A percentile compares a stretch with the other conserved stretches of the same genome.
These are phyloP conservation scores for Yarrowia porcina DNA, from an alignment of 805 yeast species.

Conservation along the genomic window DNA sequence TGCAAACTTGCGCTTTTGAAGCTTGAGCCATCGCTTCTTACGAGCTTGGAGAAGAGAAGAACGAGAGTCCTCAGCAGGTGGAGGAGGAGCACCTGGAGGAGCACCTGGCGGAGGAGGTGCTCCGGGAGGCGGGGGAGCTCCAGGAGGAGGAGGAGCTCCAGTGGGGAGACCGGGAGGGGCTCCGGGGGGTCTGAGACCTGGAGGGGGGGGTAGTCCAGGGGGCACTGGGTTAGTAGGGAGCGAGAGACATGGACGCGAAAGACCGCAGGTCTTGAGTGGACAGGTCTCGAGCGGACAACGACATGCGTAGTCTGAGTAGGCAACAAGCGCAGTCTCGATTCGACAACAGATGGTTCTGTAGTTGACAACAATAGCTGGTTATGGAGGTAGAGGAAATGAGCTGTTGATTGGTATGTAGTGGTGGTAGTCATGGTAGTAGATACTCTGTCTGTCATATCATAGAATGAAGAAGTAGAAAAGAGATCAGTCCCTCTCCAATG, in stretches of 20 bases:
- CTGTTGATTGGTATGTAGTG: no score
- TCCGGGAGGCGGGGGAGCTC: conserved; percentile 35
- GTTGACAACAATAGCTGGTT: no score
- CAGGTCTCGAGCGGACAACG: not conserved
- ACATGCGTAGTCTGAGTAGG: no score
- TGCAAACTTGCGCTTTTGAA: conserved; percentile 58
- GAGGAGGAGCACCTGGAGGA: conserved; percentile 31
- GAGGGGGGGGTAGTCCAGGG: conserved; percentile 18
- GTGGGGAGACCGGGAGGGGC: conserved; percentile 25
- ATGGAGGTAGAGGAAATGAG: no score
- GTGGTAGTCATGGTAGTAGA: no score
- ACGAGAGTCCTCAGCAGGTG: conserved; percentile 28
- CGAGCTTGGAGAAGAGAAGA: conserved; percentile 42
- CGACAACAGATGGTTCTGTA: no score
- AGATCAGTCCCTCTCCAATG: no score
- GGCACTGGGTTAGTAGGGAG: conserved; percentile 16
- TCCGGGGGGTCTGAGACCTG: conserved; percentile 34
- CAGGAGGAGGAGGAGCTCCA: conserved; percentile 35
- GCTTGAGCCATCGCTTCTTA: conserved; percentile 57
- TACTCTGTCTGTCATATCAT: no score
- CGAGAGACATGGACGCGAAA: no score
- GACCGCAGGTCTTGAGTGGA: not conserved
- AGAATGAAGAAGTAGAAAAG: no score
- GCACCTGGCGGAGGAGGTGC: conserved; percentile 30
- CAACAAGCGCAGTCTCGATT: no score